Percentiles rank a stretch among this genome's conserved stretches.
These are phyloP conservation scores for Magnusiomyces ingens DNA, from an alignment of 1,139 yeast genomes.

Conservation along the genomic window DNA sequence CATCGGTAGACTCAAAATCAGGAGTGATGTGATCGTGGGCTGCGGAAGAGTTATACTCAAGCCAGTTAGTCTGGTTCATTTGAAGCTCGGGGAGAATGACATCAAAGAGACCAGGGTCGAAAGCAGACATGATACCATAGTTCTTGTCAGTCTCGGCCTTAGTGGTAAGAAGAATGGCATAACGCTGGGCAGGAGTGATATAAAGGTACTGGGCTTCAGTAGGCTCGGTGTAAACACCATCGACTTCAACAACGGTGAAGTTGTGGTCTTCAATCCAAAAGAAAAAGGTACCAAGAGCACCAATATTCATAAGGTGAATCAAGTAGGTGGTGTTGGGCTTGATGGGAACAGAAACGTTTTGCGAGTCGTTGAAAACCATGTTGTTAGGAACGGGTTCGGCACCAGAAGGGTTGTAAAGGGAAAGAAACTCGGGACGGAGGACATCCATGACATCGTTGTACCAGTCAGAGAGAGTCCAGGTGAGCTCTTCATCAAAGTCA, in stretches of 20 bases:
- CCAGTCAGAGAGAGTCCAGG: slow-evolving; percentile 74
- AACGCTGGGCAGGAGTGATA: slow-evolving; percentile 73
- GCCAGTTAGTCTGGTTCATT: slow-evolving; percentile 64
- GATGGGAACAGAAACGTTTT: slow-evolving; percentile 61
- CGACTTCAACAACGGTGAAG: slow-evolving; percentile 74
- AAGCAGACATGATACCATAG: slow-evolving; percentile 68
- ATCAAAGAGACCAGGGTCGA: slow-evolving; percentile 80
- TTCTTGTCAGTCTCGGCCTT: slow-evolving; percentile 53
- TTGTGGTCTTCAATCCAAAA: slow-evolving; percentile 80
- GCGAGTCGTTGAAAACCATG: slow-evolving; percentile 70
- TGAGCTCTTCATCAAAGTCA: slow-evolving; percentile 67
- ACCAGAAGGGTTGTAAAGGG: slow-evolving; percentile 83
- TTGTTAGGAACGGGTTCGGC: slow-evolving; percentile 93
- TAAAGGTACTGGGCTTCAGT: slow-evolving; percentile 53
- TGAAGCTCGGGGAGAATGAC: slow-evolving; percentile 46
- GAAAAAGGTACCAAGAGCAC: slow-evolving; percentile 83
- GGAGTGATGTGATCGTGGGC: slow-evolving; percentile 42
- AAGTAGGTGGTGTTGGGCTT: slow-evolving; percentile 76
- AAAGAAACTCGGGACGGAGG: slow-evolving; percentile 50
- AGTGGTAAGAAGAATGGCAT: slow-evolving; percentile 64
- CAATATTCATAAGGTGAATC: slow-evolving; percentile 69
- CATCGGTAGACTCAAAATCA: slow-evolving; percentile 31
- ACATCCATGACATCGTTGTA: slow-evolving; percentile 59
- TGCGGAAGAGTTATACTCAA: slow-evolving; percentile 48
- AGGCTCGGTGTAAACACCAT: slow-evolving; percentile 70